phyloP scores from a whole-genome alignment of 768 basidiomycete genomes.

The Termitomyces bulborhizus region DNA sequence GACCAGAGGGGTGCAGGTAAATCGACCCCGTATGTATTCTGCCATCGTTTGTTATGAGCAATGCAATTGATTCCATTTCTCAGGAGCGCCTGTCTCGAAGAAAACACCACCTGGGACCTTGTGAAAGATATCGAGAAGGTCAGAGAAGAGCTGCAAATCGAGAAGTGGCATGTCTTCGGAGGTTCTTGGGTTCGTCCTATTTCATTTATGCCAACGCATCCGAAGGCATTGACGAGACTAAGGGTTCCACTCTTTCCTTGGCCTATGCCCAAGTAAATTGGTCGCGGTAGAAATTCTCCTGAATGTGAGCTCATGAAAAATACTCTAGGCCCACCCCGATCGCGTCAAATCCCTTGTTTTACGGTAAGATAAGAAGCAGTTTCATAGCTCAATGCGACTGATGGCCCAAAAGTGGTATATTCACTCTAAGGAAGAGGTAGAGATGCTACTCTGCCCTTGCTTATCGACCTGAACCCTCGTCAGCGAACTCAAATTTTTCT shows the following conservation, averaged over 20 bases:
- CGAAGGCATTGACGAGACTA: neutral
- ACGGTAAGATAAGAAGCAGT: conserved; percentile 35
- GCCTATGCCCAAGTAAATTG: conserved; percentile 72
- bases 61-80: neutral
- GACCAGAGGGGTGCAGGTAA: conserved; percentile 90
- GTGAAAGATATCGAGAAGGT: conserved; percentile 86
- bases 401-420: conserved; percentile 61
- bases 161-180: conserved; percentile 93
- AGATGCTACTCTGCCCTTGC: neutral
- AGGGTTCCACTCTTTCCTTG: conserved; percentile 85
- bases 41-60: neutral
- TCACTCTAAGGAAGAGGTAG: conserved; percentile 76
- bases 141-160: conserved; percentile 66
- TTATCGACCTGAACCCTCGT: neutral
- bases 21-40: conserved; percentile 62
- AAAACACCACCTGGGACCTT: conserved; percentile 94
- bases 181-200: conserved; percentile 76
- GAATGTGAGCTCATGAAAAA: neutral
- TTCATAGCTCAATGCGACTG: neutral
- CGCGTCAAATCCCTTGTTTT: conserved; percentile 75
- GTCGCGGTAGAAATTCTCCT: neutral
- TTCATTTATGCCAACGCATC: neutral
- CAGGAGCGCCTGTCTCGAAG: conserved; percentile 68
- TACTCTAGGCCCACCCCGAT: conserved; percentile 65
- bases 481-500: conserved; percentile 87